Percentiles rank a stretch among this genome's conserved stretches.
These are phyloP conservation scores for Trichoderma lentiforme DNA, from an alignment of 2,329 filamentous ascomycete species.

Conservation along the genomic window DNA sequence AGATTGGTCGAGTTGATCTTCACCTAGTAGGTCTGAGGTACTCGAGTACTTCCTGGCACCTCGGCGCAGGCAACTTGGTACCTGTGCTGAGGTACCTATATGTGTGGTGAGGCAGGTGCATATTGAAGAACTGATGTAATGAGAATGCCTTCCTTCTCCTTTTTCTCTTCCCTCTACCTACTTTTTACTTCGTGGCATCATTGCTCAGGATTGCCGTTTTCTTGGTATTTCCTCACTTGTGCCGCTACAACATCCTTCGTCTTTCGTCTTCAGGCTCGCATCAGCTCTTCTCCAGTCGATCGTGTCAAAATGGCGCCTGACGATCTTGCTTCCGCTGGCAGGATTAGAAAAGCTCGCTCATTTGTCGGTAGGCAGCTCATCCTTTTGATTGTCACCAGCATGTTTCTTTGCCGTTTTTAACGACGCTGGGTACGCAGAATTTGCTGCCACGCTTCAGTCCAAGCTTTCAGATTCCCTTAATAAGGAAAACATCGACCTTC, in stretches of 20 bases:
- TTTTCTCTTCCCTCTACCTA: neutral
- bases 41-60: neutral
- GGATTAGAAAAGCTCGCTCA: slow-evolving; percentile 25
- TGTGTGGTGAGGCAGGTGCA: neutral
- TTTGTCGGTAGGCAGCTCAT: slow-evolving; percentile 20
- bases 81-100: neutral
- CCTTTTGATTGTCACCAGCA: too few relatives aligned
- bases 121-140: neutral
- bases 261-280: neutral
- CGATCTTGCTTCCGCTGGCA: slow-evolving; percentile 19
- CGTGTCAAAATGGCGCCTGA: slow-evolving; percentile 22
- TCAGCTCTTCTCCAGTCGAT: neutral
- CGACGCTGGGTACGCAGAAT: slow-evolving; percentile 25
- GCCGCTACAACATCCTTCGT: too few relatives aligned
- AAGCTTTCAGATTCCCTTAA: slow-evolving; percentile 23
- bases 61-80: neutral
- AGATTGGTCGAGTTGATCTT: neutral
- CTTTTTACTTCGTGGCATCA: neutral
- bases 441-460: slow-evolving; percentile 27
- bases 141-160: neutral
- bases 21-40: neutral
- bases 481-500: slow-evolving; percentile 41
- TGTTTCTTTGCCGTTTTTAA: too few relatives aligned
- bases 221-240: neutral
- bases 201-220: neutral